phyloP scores from a whole-genome alignment of 371 early-diverging fungal species.

The Mucor plumbeus region DNA sequence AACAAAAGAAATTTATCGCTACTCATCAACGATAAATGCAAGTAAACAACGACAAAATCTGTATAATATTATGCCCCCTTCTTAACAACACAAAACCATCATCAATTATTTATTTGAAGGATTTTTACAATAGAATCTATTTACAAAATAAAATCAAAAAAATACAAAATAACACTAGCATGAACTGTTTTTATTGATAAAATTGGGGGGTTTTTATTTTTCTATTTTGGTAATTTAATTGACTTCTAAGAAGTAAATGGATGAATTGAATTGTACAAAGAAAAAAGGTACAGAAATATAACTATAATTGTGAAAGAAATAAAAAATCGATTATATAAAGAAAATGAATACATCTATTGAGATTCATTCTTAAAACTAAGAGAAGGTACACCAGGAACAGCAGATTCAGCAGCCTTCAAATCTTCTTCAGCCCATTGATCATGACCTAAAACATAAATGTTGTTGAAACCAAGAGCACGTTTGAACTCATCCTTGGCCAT shows the following conservation, averaged over 20 bases:
- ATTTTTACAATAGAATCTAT: no score
- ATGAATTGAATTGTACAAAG: conserved; percentile 2
- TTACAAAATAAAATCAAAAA: background rate
- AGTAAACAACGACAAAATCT: background rate
- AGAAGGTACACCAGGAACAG: conserved; percentile 74
- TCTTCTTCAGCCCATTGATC: conserved; percentile 59
- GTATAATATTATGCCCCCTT: background rate
- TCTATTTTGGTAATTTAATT: conserved; percentile 4
- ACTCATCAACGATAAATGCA: conserved; percentile 39
- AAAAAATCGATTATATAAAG: background rate
- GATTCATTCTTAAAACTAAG: conserved; percentile 57
- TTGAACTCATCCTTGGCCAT: conserved; percentile 59
- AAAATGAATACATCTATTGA: conserved; percentile 5
- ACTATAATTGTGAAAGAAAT: background rate
- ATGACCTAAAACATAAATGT: conserved; percentile 46
- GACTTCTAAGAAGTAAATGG: background rate
- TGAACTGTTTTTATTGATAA: background rate
- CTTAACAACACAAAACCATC: background rate
- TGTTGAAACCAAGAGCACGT: conserved; percentile 50
- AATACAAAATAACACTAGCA: background rate
- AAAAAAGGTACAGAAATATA: background rate
- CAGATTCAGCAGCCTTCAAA: conserved; percentile 58
- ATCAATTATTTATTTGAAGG: conserved; percentile 2
- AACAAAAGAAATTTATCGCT: conserved; percentile 60
- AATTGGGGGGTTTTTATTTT: background rate